Evolutionary conservation across 2,329 filamentous ascomycete genomes (phyloP).

Genomic region (Cercospora sp.): DNA sequence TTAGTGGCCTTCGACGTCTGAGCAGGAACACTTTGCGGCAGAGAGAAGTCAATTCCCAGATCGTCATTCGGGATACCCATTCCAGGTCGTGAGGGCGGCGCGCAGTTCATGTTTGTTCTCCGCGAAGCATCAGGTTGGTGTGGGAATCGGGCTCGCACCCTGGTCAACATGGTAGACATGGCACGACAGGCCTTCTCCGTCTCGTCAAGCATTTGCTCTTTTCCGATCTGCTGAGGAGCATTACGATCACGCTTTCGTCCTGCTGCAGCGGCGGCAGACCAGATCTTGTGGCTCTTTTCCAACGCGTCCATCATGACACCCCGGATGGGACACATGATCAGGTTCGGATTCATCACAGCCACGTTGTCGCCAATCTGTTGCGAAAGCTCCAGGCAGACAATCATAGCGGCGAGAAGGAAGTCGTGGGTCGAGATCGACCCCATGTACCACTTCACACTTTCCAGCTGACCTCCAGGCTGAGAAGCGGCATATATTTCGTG

Average conservation of each 20-base stretch:
- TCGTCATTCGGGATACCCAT: slow-evolving; percentile 1
- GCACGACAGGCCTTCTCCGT: slow-evolving; percentile 36
- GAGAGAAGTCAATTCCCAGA: slow-evolving; percentile 3
- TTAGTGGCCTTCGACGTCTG: slow-evolving; percentile 1
- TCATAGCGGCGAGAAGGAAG: slow-evolving; percentile 52
- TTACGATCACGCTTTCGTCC: slow-evolving; percentile 14
- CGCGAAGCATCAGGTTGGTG: slow-evolving; percentile 18
- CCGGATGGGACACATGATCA: slow-evolving; percentile 30
- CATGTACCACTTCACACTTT: slow-evolving; percentile 50
- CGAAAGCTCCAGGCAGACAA: slow-evolving; percentile 49
- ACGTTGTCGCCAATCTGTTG: slow-evolving; percentile 31
- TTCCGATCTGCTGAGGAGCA: slow-evolving; percentile 19
- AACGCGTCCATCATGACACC: slow-evolving; percentile 36
- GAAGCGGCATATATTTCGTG: slow-evolving; percentile 53
- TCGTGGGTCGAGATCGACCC: slow-evolving; percentile 49
- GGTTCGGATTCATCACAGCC: slow-evolving; percentile 16
- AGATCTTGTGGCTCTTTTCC: slow-evolving; percentile 38
- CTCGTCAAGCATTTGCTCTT: slow-evolving; percentile 32
- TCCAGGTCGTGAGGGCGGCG: not conserved
- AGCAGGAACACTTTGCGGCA: not conserved
- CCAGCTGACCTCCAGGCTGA: slow-evolving; percentile 46
- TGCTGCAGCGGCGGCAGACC: slow-evolving; percentile 27
- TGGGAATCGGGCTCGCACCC: slow-evolving; percentile 32
- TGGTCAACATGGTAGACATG: slow-evolving; percentile 38
- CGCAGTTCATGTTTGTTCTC: not conserved